Percentiles rank a stretch among this genome's conserved stretches.
These are phyloP conservation scores for Funneliformis geosporum DNA, from an alignment of 192 early-diverging fungal genomes.

Conservation along the genomic window DNA sequence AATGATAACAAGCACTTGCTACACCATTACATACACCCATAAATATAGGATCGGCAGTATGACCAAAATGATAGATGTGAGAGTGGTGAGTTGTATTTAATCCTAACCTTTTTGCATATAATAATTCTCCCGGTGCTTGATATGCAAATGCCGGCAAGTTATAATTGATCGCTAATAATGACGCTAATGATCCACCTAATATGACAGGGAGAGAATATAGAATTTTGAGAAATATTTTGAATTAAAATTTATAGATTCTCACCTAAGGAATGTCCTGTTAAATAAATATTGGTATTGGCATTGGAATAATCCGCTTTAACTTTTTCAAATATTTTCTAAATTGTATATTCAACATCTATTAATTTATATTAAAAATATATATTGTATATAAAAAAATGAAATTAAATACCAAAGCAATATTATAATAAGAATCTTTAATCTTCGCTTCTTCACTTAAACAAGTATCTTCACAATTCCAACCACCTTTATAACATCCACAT, in stretches of 20 bases:
- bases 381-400: neutral
- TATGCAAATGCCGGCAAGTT: slow-evolving; percentile 83
- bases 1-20: slow-evolving; percentile 34
- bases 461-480: slow-evolving; percentile 57
- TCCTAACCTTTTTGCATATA: slow-evolving; percentile 71
- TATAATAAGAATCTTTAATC: slow-evolving; percentile 61
- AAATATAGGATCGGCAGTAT: slow-evolving; percentile 90
- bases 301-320: slow-evolving; percentile 66
- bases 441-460: slow-evolving; percentile 63
- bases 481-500: slow-evolving; percentile 77
- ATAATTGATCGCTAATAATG: slow-evolving; percentile 81
- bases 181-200: slow-evolving; percentile 56
- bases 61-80: slow-evolving; percentile 88
- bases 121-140: slow-evolving; percentile 80
- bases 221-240: neutral
- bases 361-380: neutral
- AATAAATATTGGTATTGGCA: slow-evolving; percentile 71
- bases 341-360: neutral
- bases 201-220: neutral
- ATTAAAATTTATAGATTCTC: slow-evolving; percentile 1
- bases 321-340: slow-evolving; percentile 65
- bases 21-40: slow-evolving; percentile 77
- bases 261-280: slow-evolving; percentile 85
- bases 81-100: slow-evolving; percentile 53
- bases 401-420: slow-evolving; percentile 45